Percentiles rank a stretch among this genome's conserved stretches.
Conservation (phyloP, 192 early-diverging fungal species). For the Coemansia sp. region DNA sequence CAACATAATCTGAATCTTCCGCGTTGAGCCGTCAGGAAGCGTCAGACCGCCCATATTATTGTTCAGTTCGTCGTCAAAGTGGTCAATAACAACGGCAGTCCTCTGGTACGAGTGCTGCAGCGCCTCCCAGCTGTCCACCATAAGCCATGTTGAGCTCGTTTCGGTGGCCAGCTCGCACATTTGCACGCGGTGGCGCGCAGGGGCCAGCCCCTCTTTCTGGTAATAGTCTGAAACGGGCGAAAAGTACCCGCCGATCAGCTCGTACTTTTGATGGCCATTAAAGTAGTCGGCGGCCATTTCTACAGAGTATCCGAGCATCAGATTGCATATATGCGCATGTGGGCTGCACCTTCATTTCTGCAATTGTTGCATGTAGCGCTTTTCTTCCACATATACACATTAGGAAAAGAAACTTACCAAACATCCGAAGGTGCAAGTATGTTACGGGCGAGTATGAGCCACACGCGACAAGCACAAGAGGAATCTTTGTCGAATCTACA, state of each 20-base stretch:
- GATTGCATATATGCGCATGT: neutral
- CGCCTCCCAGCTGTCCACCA: slow-evolving; percentile 96
- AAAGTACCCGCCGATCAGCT: slow-evolving; percentile 93
- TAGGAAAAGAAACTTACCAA: slow-evolving; percentile 65
- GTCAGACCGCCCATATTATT: slow-evolving; percentile 61
- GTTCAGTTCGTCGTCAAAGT: slow-evolving; percentile 91
- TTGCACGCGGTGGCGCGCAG: slow-evolving; percentile 78
- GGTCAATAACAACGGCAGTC: slow-evolving; percentile 89
- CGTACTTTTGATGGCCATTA: slow-evolving; percentile 62
- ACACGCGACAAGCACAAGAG: slow-evolving; percentile 91
- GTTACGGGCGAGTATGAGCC: slow-evolving; percentile 98
- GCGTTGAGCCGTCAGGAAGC: slow-evolving; percentile 49
- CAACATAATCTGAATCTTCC: slow-evolving; percentile 80
- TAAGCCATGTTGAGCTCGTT: slow-evolving; percentile 84
- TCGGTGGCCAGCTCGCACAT: slow-evolving; percentile 91
- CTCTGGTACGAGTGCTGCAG: slow-evolving; percentile 73
- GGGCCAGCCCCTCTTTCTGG: slow-evolving; percentile 85
- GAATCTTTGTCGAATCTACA: slow-evolving; percentile 55
- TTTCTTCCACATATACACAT: neutral
- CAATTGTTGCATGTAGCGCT: neutral
- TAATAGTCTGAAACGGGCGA: slow-evolving; percentile 96
- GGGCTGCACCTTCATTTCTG: neutral
- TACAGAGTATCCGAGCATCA: slow-evolving; percentile 6
- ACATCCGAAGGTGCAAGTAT: slow-evolving; percentile 96
- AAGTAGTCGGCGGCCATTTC: slow-evolving; percentile 95